A percentile compares a stretch with the other conserved stretches of the same genome.
These are phyloP conservation scores for Neonectria punicea DNA, from an alignment of 2,329 filamentous ascomycete genomes.

Conservation along the genomic window DNA sequence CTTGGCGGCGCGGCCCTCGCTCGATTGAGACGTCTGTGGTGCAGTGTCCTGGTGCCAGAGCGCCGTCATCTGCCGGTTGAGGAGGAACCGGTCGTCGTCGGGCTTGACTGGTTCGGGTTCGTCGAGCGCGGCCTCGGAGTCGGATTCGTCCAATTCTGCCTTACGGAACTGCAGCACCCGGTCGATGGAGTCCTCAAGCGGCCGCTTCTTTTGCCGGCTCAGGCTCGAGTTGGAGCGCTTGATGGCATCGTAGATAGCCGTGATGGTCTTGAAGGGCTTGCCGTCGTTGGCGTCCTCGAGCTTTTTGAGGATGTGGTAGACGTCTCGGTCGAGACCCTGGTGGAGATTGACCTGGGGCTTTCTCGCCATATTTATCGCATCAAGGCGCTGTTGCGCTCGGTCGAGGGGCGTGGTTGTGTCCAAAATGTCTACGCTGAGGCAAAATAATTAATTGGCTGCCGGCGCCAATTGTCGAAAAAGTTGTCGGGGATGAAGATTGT, in stretches of 20 bases:
- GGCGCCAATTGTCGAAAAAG: background rate
- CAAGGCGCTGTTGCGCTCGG: background rate
- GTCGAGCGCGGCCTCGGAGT: conserved; percentile 61
- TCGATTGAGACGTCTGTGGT: conserved; percentile 9
- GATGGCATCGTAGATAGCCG: conserved; percentile 79
- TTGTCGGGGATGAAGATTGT: background rate
- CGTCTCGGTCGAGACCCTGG: conserved; percentile 69
- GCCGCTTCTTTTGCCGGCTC: conserved; percentile 81
- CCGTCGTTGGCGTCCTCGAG: conserved; percentile 74
- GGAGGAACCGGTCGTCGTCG: conserved; percentile 51
- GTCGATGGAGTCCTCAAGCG: conserved; percentile 87
- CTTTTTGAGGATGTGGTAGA: conserved; percentile 84
- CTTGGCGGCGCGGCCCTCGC: conserved; percentile 44
- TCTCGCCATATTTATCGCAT: conserved; percentile 28
- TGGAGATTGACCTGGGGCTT: conserved; percentile 34
- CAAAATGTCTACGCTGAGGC: conserved; percentile 7
- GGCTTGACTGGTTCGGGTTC: conserved; percentile 48
- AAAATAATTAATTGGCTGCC: background rate
- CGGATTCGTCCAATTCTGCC: conserved; percentile 68
- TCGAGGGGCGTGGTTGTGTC: background rate
- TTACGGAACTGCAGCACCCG: conserved; percentile 80
- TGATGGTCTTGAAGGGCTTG: conserved; percentile 60
- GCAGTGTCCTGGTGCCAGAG: conserved; percentile 48
- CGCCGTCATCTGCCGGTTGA: conserved; percentile 56
- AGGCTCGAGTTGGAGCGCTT: conserved; percentile 88